These are phyloP conservation scores for Cyberlindnera maclurae DNA, from an alignment of 805 yeast species.

Conservation along the genomic window DNA sequence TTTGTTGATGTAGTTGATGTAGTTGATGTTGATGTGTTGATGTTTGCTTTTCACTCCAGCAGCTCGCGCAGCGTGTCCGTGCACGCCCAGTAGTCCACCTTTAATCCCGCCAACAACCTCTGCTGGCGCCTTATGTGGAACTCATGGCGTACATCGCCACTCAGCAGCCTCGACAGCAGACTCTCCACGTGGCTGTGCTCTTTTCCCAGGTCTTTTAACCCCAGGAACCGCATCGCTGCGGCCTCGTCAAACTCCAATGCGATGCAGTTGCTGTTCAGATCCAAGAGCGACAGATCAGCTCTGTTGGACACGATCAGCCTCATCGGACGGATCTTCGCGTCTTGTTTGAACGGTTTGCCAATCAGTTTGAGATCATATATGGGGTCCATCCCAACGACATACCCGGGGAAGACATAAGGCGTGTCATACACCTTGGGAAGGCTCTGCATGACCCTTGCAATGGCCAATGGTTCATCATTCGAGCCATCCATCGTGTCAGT, in stretches of 20 bases:
- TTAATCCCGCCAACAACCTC: not conserved
- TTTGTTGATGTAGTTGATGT: not conserved
- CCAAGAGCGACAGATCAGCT: too few species aligned
- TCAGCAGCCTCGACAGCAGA: too few species aligned
- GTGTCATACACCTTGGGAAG: too few species aligned
- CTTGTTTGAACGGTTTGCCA: constrained; percentile 11
- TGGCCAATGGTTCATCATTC: not conserved
- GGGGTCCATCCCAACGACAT: constrained; percentile 14
- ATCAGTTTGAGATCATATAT: constrained; percentile 3
- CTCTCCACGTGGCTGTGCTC: too few species aligned
- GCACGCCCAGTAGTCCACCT: not conserved
- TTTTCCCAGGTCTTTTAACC: too few species aligned
- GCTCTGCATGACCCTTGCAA: not conserved
- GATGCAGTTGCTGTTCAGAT: constrained; percentile 8
- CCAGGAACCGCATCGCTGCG: not conserved
- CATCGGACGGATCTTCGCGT: constrained; percentile 8
- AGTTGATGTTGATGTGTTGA: not conserved
- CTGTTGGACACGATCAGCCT: constrained; percentile 13
- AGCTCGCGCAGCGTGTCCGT: constrained; percentile 6
- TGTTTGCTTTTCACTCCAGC: constrained; percentile 1
- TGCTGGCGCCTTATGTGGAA: not conserved
- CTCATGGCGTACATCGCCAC: too few species aligned
- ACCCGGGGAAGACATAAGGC: constrained; percentile 7
- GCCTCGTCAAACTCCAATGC: constrained; percentile 6
- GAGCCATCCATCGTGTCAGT: too few species aligned